Conservation (phyloP, 306 rosid genomes). For the Sesbania bispinosa region DNA sequence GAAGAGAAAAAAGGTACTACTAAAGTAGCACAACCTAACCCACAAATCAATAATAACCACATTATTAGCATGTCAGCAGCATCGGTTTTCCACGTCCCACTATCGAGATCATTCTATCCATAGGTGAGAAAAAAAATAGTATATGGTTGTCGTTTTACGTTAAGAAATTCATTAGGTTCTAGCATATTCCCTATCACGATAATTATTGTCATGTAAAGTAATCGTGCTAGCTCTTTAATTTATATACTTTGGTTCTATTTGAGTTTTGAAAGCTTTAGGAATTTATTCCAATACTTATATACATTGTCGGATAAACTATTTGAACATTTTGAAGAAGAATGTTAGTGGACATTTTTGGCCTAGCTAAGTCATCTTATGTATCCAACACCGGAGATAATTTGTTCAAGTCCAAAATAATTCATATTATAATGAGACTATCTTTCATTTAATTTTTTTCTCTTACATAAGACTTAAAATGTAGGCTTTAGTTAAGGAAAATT, state of each 20-base stretch:
- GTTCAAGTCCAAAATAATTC: too few species aligned
- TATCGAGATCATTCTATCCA: conserved; percentile 18
- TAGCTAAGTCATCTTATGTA: too few species aligned
- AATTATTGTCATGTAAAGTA: background rate
- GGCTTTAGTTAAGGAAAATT: too few species aligned
- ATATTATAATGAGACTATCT: too few species aligned
- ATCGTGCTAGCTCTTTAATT: background rate
- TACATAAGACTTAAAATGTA: too few species aligned
- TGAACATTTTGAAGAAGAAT: too few species aligned
- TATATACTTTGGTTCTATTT: background rate
- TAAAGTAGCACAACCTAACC: conserved; percentile 15
- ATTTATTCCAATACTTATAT: too few species aligned
- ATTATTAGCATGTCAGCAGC: conserved; percentile 26
- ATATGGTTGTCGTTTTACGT: conserved; percentile 15
- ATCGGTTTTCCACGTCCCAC: conserved; percentile 38
- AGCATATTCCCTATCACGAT: background rate
- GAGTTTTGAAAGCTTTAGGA: too few species aligned
- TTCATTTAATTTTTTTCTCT: too few species aligned
- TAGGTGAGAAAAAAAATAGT: background rate
- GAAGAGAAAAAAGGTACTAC: conserved; percentile 5
- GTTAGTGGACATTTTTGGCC: too few species aligned
- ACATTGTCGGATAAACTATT: too few species aligned
- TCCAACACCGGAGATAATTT: too few species aligned
- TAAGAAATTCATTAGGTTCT: background rate
- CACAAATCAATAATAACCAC: conserved; percentile 25